Evolutionary conservation across 495 filamentous ascomycete genomes (phyloP), one percentile per base, ranked within the genome.

Genomic region (Aspergillus nidulans): DNA sequence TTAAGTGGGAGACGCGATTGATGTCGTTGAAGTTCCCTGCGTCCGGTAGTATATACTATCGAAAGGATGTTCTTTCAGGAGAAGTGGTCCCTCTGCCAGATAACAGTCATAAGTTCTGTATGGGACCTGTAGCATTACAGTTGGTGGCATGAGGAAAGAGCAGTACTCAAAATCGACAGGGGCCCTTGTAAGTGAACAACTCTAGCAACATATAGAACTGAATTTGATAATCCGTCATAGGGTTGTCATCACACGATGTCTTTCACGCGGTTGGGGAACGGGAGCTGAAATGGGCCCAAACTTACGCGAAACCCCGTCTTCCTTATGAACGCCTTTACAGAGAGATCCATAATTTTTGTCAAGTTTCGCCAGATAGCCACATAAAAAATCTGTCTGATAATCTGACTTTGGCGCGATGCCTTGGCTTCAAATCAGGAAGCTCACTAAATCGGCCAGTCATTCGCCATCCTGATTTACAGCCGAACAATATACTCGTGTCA

Each of bases 381-480:
- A 56, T 68, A 20, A n/a, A 39, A 19, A 54, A 51, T 46, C 58
- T 68, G 4, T 28, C 42, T 3, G 52, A 68, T 26, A 64, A 66
- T 38, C 52, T 62, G 4, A 40, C 52, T 8, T 18, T 68, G 26
- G 45, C 32, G 13, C 34, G 38, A 15, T 55, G 44, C 44, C 52
- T 68, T n/a, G 61, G 62, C 8, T 62, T 56, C 32, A 28, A 23
- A 12, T 2, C 16, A 15, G 41, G 28, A 46, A 59, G 39, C 10
- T 10, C 53, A 44, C 62, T 67, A 1, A 58, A 61, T 52, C 54
- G 60, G 21, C 66, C 68, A 8, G 55, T 64, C 38, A 52, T 69
- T 15, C 68, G 68, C 12, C 63, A 69, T 48, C 66, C 68, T 16
- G 68, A 71, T 48, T 47, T 71, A 40, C 66, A 66, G 44, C 64